Conservation (phyloP, 495 filamentous ascomycete genomes). For the Penicillium coffeae region DNA sequence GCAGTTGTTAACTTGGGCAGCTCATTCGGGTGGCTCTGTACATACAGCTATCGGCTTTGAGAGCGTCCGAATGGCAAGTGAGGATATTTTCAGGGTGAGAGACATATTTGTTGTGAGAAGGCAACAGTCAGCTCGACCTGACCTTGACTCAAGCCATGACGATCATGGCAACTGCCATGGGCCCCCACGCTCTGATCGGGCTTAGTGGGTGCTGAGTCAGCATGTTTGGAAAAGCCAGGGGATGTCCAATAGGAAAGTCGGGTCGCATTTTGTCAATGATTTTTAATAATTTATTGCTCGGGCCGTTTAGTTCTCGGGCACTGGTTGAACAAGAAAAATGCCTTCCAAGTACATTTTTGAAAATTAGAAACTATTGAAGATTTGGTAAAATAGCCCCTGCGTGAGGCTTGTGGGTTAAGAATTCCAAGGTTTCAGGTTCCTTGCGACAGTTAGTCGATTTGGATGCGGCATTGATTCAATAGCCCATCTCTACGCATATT, state of each 20-base stretch:
- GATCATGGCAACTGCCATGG: neutral
- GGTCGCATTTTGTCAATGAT: no score
- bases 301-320: no score
- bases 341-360: no score
- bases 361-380: no score
- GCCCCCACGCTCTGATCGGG: neutral
- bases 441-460: no score
- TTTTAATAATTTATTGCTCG: no score
- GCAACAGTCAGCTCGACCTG: neutral
- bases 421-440: no score
- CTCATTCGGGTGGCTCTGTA: slow-evolving; percentile 35
- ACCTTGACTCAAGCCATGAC: slow-evolving; percentile 13
- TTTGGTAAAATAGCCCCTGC: no score
- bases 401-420: no score
- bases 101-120: slow-evolving; percentile 29
- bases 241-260: neutral
- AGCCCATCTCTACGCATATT: no score
- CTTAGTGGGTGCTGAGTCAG: neutral
- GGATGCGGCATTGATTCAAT: no score
- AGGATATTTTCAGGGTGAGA: slow-evolving; percentile 65
- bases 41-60: slow-evolving; percentile 71
- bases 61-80: slow-evolving; percentile 62
- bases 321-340: neutral
- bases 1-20: slow-evolving; percentile 19
- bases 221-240: neutral